phyloP scores from a whole-genome alignment of 371 early-diverging fungal genomes.

The Syncephalastrum contaminatum region DNA sequence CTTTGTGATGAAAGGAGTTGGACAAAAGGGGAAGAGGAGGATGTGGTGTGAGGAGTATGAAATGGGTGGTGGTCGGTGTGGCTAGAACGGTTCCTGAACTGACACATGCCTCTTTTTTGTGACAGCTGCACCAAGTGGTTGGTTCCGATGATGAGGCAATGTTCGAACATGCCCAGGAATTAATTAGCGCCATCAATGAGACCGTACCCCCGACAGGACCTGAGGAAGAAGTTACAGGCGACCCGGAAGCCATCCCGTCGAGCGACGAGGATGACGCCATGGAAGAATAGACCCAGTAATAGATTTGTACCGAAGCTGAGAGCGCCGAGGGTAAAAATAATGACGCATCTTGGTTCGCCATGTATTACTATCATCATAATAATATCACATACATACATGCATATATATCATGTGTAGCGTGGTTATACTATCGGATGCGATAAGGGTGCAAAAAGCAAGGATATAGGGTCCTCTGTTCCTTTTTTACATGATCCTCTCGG shows the following conservation, averaged over 20 bases:
- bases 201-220: slow-evolving; percentile 47
- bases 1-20: slow-evolving; percentile 1
- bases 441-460: no score
- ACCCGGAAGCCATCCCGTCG: slow-evolving; percentile 33
- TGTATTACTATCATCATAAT: no score
- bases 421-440: no score
- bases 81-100: slow-evolving; percentile 9
- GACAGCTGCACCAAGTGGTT: slow-evolving; percentile 55
- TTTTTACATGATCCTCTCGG: no score
- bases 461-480: no score
- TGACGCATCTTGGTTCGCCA: no score
- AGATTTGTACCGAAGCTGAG: no score
- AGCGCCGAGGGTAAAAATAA: no score
- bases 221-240: slow-evolving; percentile 32
- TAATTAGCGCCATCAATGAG: slow-evolving; percentile 54
- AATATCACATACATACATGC: no score
- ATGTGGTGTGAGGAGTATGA: slow-evolving; percentile 2
- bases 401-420: no score
- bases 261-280: slow-evolving; percentile 50
- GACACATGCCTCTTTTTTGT: slow-evolving; percentile 17
- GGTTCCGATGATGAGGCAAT: slow-evolving; percentile 71
- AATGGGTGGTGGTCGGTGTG: slow-evolving; percentile 8
- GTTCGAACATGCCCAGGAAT: slow-evolving; percentile 67
- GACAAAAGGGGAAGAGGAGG: slow-evolving; percentile 2
- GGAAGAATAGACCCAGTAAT: slow-evolving; percentile 19